phyloP scores from a whole-genome alignment of 2,329 filamentous ascomycete species.

The Mycosphaerella sp. region DNA sequence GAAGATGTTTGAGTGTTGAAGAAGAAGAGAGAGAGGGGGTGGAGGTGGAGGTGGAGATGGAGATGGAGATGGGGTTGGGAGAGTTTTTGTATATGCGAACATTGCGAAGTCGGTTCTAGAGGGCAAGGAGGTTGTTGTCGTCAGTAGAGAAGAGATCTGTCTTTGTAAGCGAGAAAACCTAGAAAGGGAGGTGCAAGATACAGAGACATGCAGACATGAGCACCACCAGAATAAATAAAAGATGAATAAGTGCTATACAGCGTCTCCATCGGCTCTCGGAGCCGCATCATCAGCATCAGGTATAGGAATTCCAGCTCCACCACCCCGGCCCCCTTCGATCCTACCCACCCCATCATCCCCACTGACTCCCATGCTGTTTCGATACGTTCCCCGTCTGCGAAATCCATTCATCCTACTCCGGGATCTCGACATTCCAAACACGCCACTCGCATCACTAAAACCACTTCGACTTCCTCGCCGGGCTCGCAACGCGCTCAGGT shows the following conservation, averaged over 20 bases:
- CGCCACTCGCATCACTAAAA: slow-evolving; percentile 23
- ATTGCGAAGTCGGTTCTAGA: no score
- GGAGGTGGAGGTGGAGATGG: no score
- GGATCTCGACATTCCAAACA: slow-evolving; percentile 7
- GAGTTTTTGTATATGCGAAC: no score
- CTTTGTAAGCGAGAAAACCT: no score
- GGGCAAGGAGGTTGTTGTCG: no score
- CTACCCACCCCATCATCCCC: neutral
- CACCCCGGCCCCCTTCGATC: neutral
- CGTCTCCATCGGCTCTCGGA: slow-evolving; percentile 5
- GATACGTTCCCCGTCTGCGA: slow-evolving; percentile 4
- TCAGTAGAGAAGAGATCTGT: no score
- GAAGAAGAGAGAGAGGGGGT: no score
- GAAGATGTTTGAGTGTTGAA: slow-evolving; percentile 48
- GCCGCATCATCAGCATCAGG: slow-evolving; percentile 9
- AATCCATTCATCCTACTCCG: slow-evolving; percentile 20
- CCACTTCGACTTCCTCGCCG: slow-evolving; percentile 26
- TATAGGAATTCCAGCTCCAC: slow-evolving; percentile 1
- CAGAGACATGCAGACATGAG: no score
- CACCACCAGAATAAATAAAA: no score
- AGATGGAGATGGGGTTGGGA: no score
- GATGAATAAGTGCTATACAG: neutral
- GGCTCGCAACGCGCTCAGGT: slow-evolving; percentile 24
- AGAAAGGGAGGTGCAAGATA: no score
- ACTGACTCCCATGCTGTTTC: neutral